These are phyloP conservation scores for Peronosclerospora sorghi DNA, from an alignment of 352 stramenopile genomes.

Conservation along the genomic window DNA sequence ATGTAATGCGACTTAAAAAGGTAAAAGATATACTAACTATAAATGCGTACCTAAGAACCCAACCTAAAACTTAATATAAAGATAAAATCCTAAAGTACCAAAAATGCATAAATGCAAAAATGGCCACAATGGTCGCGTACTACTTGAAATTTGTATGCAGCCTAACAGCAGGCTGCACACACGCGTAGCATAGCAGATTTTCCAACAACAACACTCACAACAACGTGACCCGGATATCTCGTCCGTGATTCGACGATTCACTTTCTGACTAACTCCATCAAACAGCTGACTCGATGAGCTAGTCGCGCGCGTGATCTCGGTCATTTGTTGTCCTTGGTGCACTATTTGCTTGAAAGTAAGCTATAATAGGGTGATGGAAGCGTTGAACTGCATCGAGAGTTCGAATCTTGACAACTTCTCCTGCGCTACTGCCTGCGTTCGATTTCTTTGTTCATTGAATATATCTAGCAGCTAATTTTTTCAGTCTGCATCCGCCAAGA, in stretches of 20 bases:
- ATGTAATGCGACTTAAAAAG: too few relatives aligned
- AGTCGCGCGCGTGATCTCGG: slow-evolving; percentile 42
- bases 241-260: slow-evolving; percentile 42
- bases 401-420: slow-evolving; percentile 68
- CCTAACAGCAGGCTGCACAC: too few relatives aligned
- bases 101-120: too few relatives aligned
- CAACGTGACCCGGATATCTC: slow-evolving; percentile 40
- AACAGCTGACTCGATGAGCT: slow-evolving; percentile 51
- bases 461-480: slow-evolving; percentile 71
- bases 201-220: too few relatives aligned
- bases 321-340: slow-evolving; percentile 65
- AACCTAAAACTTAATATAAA: too few relatives aligned
- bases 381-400: slow-evolving; percentile 73
- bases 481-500: slow-evolving; percentile 78
- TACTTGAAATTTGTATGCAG: too few relatives aligned
- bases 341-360: slow-evolving; percentile 60
- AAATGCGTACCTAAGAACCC: too few relatives aligned
- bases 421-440: slow-evolving; percentile 44
- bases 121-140: too few relatives aligned
- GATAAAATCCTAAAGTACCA: too few relatives aligned
- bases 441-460: slow-evolving; percentile 64
- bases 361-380: slow-evolving; percentile 70
- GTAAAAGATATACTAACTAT: too few relatives aligned
- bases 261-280: slow-evolving; percentile 49
- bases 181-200: too few relatives aligned